Base-by-base conservation (phyloP, 2,329 filamentous ascomycete genomes). In the Colletotrichum orbiculare region DNA sequence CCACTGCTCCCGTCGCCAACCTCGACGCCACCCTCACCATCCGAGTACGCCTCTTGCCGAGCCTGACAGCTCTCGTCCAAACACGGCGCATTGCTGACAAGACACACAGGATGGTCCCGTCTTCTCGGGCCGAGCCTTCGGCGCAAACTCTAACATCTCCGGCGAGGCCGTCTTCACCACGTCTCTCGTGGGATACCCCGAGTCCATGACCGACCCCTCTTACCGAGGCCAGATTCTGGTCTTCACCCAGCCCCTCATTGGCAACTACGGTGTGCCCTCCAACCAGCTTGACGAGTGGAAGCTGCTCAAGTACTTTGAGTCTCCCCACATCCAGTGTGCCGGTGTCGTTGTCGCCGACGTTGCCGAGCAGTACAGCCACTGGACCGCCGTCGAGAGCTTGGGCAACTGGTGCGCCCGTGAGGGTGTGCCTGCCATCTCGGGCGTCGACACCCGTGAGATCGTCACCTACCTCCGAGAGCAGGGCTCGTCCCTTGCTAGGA, bases 91-190 rank as follows among this genome's bases (percentile, higher is more conserved):
- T 43, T 49, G 60, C 69, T 74, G 64, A 73, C 67, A 46, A 37
- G 54, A 67, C 57, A 67, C 66, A 39, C 74, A 94, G 89, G 93
- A 97, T 82, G 96, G 96, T 67, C 96, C 96, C 48, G 91, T 98
- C 75, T 98, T 97, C 84, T 92, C 93, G 73, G 96, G 96, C 77
- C 97, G 92, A 77, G 97, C 95, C 65, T 99, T 98, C 73, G 96
- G 96, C 73, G 96, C 96, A 75, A 96, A 96, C 79, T 88, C 91
- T 78, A 99, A 97, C 85, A 92, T 98, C 76, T 97, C 94, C 69
- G 96, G 96, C 72, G 96, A 99, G 84, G 96, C 96, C 49, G 96
- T 98, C 78, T 99, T 99, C 85, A 98, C 96, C 68, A 98, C 96
- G 67, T 97, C 95, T 33, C 89, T 98, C 60, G 96, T 99, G 65